Conservation (phyloP, 352 stramenopile genomes). For the Lagenidium sp. region DNA sequence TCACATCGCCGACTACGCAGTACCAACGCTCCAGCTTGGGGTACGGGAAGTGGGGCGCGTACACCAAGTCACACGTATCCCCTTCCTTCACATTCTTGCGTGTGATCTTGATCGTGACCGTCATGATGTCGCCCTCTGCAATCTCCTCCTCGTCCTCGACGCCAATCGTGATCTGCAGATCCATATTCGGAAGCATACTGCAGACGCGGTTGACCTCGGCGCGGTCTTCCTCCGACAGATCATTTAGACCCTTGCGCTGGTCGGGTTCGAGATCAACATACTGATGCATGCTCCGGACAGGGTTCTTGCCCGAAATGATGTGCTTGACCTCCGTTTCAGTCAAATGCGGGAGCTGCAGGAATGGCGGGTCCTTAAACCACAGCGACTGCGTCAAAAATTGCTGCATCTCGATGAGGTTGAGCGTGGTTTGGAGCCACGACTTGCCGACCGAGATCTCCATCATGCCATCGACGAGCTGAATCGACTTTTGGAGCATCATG, state of each 20-base stretch:
- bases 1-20: conserved; percentile 91
- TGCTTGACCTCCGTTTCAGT: conserved; percentile 88
- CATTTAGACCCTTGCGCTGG: conserved; percentile 90
- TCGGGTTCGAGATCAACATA: conserved; percentile 90
- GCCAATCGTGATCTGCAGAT: conserved; percentile 88
- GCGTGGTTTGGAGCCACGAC: conserved; percentile 91
- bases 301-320: conserved; percentile 88
- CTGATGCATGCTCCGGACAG: conserved; percentile 88
- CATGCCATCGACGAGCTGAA: conserved; percentile 97
- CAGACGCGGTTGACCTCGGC: conserved; percentile 91
- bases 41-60: conserved; percentile 95
- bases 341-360: conserved; percentile 89
- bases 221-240: conserved; percentile 88
- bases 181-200: conserved; percentile 93
- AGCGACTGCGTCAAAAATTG: conserved; percentile 96
- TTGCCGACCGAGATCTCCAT: conserved; percentile 96
- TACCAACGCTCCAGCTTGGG: conserved; percentile 96
- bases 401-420: conserved; percentile 96
- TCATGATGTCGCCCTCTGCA: conserved; percentile 98
- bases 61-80: conserved; percentile 92
- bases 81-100: conserved; percentile 95
- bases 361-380: conserved; percentile 89
- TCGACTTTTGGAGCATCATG: conserved; percentile 93
- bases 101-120: conserved; percentile 93
- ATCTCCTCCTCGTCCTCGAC: conserved; percentile 91